A percentile compares a stretch with the other conserved stretches of the same genome.
These are phyloP conservation scores for Suhomyces canberraensis DNA, from an alignment of 805 yeast genomes.

Conservation along the genomic window DNA sequence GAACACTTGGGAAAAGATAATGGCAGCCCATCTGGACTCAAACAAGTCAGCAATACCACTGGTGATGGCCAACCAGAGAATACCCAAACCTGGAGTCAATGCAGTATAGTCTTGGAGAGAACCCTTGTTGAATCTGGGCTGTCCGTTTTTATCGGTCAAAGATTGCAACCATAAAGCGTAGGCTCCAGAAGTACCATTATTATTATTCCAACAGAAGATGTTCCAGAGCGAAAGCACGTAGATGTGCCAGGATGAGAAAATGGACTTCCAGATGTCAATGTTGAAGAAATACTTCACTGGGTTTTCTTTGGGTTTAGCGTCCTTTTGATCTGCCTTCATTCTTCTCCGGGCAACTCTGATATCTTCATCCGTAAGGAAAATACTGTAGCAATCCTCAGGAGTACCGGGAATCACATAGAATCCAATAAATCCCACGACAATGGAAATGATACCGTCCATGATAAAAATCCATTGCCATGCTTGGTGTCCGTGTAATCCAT, in stretches of 20 bases:
- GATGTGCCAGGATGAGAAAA: constrained; percentile 57
- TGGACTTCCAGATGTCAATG: constrained; percentile 47
- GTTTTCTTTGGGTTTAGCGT: constrained; percentile 13
- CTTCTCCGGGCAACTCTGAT: constrained; percentile 28
- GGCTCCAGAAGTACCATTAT: constrained; percentile 45
- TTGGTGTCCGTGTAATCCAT: constrained; percentile 50
- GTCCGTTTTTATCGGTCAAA: constrained; percentile 7
- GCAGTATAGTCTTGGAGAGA: constrained; percentile 42
- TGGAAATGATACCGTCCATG: constrained; percentile 58
- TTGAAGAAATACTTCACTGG: constrained; percentile 37
- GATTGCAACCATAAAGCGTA: constrained; percentile 52
- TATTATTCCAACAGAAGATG: constrained; percentile 61
- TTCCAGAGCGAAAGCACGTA: constrained; percentile 54
- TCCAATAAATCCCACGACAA: constrained; percentile 57
- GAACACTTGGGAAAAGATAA: constrained; percentile 50
- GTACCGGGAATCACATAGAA: constrained; percentile 62
- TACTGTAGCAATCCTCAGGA: constrained; percentile 44
- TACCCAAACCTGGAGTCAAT: constrained; percentile 44
- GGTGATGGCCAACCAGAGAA: constrained; percentile 36
- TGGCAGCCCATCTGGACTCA: constrained; percentile 51
- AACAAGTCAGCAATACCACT: constrained; percentile 38
- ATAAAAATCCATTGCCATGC: constrained; percentile 78
- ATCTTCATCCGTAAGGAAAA: constrained; percentile 34
- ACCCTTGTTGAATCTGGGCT: constrained; percentile 23
- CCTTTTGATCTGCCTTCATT: constrained; percentile 15